phyloP scores from a whole-genome alignment of 108 stramenopile genomes.

The Cyclotella sp. region DNA sequence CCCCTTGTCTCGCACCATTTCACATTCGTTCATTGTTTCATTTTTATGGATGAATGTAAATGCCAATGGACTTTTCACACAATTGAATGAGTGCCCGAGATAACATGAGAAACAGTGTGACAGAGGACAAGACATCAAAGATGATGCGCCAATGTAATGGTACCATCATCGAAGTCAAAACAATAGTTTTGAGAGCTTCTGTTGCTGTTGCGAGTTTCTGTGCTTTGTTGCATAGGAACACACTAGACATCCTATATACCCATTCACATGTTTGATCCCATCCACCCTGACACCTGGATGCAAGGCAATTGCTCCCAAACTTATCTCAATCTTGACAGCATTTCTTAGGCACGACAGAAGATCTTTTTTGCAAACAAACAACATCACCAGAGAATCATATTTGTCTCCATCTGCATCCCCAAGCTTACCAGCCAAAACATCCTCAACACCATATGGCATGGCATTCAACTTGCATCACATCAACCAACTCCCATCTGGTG shows the following conservation, averaged over 20 bases:
- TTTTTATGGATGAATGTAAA: no score
- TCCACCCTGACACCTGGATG: slow-evolving; percentile 55
- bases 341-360: slow-evolving; percentile 63
- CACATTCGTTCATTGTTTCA: no score
- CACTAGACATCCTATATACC: slow-evolving; percentile 60
- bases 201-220: no score
- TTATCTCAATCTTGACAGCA: slow-evolving; percentile 62
- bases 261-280: slow-evolving; percentile 55
- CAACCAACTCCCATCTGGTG: slow-evolving; percentile 82
- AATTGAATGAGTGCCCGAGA: no score
- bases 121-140: no score
- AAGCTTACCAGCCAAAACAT: slow-evolving; percentile 10
- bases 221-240: slow-evolving; percentile 9
- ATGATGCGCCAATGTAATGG: no score
- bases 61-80: no score
- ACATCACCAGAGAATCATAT: slow-evolving; percentile 42
- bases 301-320: slow-evolving; percentile 59
- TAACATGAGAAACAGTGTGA: no score
- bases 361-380: slow-evolving; percentile 82
- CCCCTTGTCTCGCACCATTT: no score
- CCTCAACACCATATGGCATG: slow-evolving; percentile 38
- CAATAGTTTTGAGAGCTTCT: no score
- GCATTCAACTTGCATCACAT: slow-evolving; percentile 65
- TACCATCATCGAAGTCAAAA: no score
- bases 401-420: neutral